Conservation (phyloP, 257 asterid species). For the Salvia splendens region DNA sequence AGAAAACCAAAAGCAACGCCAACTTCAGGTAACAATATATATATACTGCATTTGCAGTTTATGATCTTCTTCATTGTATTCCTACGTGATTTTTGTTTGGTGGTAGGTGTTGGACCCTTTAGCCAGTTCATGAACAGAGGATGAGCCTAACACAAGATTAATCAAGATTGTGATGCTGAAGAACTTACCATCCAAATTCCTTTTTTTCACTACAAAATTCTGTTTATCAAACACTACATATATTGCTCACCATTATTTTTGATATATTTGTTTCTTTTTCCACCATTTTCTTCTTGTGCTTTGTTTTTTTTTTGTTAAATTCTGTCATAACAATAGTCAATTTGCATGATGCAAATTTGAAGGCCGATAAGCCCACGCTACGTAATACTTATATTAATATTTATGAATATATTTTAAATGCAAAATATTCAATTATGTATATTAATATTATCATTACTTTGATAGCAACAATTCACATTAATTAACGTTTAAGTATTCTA, state of each 20-base stretch:
- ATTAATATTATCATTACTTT: too few relatives aligned
- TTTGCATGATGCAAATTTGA: conserved; percentile 27
- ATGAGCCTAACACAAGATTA: conserved; percentile 14
- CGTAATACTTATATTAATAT: too few relatives aligned
- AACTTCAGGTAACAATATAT: conserved; percentile 48
- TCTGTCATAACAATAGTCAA: not conserved
- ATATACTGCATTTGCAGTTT: not conserved
- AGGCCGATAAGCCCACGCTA: not conserved
- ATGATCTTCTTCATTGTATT: not conserved
- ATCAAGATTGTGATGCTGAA: conserved; percentile 22
- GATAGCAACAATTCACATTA: too few relatives aligned
- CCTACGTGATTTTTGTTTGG: not conserved
- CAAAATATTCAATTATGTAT: too few relatives aligned
- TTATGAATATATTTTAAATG: too few relatives aligned
- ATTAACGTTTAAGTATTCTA: too few relatives aligned
- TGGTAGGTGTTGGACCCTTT: conserved; percentile 59
- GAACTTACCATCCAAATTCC: not conserved
- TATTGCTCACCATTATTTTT: not conserved
- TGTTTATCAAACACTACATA: not conserved
- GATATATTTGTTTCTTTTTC: not conserved
- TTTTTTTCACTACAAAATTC: not conserved
- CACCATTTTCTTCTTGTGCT: too few relatives aligned
- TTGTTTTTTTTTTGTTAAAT: not conserved
- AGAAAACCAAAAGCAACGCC: conserved; percentile 54
- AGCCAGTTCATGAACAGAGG: conserved; percentile 26